phyloP scores from a whole-genome alignment of 768 basidiomycete species.

The Sistotremastrum niveocremeum region DNA sequence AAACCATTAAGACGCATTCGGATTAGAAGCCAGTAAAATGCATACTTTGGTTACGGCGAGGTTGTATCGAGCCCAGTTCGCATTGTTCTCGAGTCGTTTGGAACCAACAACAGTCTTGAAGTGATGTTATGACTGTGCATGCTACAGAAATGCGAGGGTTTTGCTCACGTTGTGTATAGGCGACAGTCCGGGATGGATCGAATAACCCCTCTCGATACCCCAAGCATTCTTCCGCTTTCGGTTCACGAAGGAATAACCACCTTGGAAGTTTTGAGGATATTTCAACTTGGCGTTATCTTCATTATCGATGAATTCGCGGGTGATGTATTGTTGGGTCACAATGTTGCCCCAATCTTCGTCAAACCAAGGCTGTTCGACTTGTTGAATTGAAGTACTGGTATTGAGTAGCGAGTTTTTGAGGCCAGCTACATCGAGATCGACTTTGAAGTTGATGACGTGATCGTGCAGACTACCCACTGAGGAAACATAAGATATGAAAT shows the following conservation, averaged over 20 bases:
- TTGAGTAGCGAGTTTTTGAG: conserved; percentile 41
- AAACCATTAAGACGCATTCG: neutral
- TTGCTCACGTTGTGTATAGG: conserved; percentile 35
- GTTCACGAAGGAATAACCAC: conserved; percentile 44
- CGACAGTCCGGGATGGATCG: conserved; percentile 45
- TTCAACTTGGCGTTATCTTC: conserved; percentile 40
- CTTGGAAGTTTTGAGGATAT: conserved; percentile 42
- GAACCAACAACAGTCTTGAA: conserved; percentile 41
- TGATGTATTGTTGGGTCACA: conserved; percentile 41
- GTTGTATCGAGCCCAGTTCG: conserved; percentile 55
- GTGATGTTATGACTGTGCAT: neutral
- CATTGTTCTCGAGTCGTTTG: conserved; percentile 46
- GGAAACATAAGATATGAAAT: neutral
- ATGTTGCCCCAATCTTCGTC: conserved; percentile 43
- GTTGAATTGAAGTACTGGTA: conserved; percentile 36
- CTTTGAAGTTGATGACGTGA: conserved; percentile 53
- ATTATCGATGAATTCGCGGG: conserved; percentile 31
- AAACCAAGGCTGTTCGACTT: conserved; percentile 39
- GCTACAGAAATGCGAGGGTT: neutral
- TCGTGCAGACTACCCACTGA: conserved; percentile 55
- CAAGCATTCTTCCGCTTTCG: conserved; percentile 38
- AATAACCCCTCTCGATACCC: conserved; percentile 45
- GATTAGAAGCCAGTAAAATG: neutral
- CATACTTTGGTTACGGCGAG: conserved; percentile 31
- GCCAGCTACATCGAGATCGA: conserved; percentile 54